Evolutionary conservation across 495 filamentous ascomycete genomes (phyloP), one percentile per base, ranked within the genome.

Genomic region (Xylaria cubensis): DNA sequence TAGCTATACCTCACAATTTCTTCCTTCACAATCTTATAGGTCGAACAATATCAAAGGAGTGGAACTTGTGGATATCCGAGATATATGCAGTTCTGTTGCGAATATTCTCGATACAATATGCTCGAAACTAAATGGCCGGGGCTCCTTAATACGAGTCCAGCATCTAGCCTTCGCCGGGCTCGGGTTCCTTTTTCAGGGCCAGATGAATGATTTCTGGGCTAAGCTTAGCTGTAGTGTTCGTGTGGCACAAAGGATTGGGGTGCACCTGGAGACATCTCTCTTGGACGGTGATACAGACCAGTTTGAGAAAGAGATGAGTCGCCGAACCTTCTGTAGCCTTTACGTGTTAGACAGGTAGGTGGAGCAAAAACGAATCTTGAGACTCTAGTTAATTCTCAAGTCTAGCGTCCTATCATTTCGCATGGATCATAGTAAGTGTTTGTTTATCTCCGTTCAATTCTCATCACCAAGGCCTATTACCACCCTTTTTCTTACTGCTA

Each of bases 321-420:
- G 73, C 4, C 67, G 76, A 46, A 74, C 67, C 24, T 74, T 77
- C 24, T 81, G 78, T 69, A 80, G 70, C 53, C 76, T 81, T 21
- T 80, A 79, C 56, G 65, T 80, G 12, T 75, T 69, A 71, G 78
- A 80, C 36, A 77, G 75, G 46, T 64, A 44, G 44, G 67, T 72
- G 9, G 53, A 51, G 5, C 3, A 26, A 73, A 1, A 1, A 66
- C 13, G 7, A 4, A 21, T 65, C 39, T 21, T 24, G 15, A 5
- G 12, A n/a, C 1, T n/a, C n/a, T 4, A 0, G 1, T 42, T 63
- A 50, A 59, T 39, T 26, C 2, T 10, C 53, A 32, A 41, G 2
- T 1, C 19, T 42, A 51, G 41, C 6, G 19, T 64, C 13, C 24
- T 64, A 24, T 64, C 61, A 46, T 64, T 46, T 24, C 41, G 39